Conservation (phyloP, 352 stramenopile genomes). For the Phytophthora rubi region DNA sequence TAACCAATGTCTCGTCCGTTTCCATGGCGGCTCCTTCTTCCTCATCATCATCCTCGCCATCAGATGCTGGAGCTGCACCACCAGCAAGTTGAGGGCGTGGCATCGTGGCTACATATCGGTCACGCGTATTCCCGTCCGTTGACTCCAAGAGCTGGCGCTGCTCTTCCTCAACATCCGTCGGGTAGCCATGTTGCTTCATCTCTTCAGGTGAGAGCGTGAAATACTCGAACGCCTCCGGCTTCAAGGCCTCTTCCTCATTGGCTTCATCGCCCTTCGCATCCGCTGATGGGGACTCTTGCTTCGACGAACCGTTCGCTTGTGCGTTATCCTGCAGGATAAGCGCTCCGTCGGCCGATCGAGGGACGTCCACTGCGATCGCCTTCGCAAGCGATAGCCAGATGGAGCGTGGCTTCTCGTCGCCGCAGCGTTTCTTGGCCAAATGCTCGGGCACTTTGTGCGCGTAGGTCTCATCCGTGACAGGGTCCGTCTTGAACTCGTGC, state of each 20-base stretch:
- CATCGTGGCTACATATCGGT: conserved; percentile 62
- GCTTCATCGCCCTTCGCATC: conserved; percentile 16
- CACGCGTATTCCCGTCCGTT: conserved; percentile 56
- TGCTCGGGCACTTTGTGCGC: conserved; percentile 69
- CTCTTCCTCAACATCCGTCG: conserved; percentile 63
- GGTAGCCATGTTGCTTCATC: conserved; percentile 74
- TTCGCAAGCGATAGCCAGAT: conserved; percentile 77
- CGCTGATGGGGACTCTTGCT: conserved; percentile 15
- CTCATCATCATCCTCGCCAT: conserved; percentile 14
- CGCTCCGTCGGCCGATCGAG: conserved; percentile 49
- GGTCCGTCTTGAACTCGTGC: conserved; percentile 81
- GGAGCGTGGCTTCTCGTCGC: conserved; percentile 46
- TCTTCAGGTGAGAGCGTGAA: conserved; percentile 74
- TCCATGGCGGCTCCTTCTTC: conserved; percentile 34
- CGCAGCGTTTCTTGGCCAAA: conserved; percentile 53
- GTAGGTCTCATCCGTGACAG: conserved; percentile 69
- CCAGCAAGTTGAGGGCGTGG: conserved; percentile 32
- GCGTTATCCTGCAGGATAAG: conserved; percentile 37
- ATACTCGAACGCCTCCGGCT: conserved; percentile 40
- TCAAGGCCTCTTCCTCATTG: conserved; percentile 15
- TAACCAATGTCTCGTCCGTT: conserved; percentile 28
- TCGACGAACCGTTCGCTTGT: conserved; percentile 5
- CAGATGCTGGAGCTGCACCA: conserved; percentile 5
- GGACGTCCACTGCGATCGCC: conserved; percentile 58
- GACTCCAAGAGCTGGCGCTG: conserved; percentile 59